These are phyloP conservation scores for Aspergillus ruber DNA, from an alignment of 2,329 filamentous ascomycete species.

Conservation along the genomic window DNA sequence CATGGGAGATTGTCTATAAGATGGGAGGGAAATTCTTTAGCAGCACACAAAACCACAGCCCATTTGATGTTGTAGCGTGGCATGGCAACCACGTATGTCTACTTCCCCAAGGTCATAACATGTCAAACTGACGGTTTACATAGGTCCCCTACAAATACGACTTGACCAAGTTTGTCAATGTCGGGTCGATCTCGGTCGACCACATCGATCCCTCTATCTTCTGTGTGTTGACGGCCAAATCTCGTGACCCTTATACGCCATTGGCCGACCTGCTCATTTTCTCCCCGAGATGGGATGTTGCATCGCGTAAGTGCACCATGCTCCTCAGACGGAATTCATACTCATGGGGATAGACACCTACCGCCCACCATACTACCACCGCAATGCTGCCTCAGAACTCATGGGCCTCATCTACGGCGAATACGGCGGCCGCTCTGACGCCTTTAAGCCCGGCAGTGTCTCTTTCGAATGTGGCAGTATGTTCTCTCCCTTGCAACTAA, in stretches of 20 bases:
- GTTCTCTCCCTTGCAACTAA: conserved; percentile 1
- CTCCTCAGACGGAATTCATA: neutral
- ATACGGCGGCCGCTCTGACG: conserved; percentile 29
- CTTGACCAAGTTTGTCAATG: conserved; percentile 35
- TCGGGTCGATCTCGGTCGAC: conserved; percentile 35
- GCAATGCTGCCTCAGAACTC: conserved; percentile 34
- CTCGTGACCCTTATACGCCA: conserved; percentile 27
- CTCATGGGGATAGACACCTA: conserved; percentile 25
- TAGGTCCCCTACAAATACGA: conserved; percentile 38
- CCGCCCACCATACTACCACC: conserved; percentile 38
- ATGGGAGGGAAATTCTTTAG: conserved; percentile 56
- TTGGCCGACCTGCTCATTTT: conserved; percentile 36
- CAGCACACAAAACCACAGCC: conserved; percentile 57
- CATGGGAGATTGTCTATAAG: conserved; percentile 56
- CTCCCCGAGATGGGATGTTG: conserved; percentile 35
- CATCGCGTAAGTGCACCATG: conserved; percentile 22
- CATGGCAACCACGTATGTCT: conserved; percentile 55
- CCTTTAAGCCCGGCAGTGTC: conserved; percentile 28
- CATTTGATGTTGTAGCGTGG: conserved; percentile 67
- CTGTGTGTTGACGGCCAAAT: conserved; percentile 36
- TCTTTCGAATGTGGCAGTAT: conserved; percentile 31
- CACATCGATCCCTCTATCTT: conserved; percentile 38
- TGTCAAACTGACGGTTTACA: conserved; percentile 1
- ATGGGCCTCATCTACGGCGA: conserved; percentile 34
- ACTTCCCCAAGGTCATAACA: neutral